A percentile compares a stretch with the other conserved stretches of the same genome.
Evolutionary conservation across 352 stramenopile genomes (phyloP).

Genomic region (Pythium sp.): DNA sequence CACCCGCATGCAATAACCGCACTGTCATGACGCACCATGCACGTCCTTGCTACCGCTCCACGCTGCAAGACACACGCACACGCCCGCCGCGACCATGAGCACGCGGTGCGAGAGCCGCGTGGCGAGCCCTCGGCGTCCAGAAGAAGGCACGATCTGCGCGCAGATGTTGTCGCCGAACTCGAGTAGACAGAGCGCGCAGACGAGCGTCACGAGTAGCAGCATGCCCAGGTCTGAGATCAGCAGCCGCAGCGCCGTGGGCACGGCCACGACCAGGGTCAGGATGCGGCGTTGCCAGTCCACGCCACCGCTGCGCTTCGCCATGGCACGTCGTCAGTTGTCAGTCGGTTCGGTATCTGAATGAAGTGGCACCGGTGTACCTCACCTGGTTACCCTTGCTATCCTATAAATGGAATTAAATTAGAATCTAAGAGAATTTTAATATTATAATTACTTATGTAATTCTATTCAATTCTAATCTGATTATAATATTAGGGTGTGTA

Average conservation of each 20-base stretch:
- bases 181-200: conserved; percentile 53
- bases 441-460: too few species aligned
- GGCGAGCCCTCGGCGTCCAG: background rate
- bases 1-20: background rate
- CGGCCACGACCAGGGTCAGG: conserved; percentile 53
- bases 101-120: conserved; percentile 16
- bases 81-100: conserved; percentile 28
- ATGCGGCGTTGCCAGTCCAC: conserved; percentile 61
- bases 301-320: conserved; percentile 11
- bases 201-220: conserved; percentile 38
- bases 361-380: too few species aligned
- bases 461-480: too few species aligned
- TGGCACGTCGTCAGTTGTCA: background rate
- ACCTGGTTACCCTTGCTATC: too few species aligned
- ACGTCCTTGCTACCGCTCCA: conserved; percentile 34
- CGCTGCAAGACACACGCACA: conserved; percentile 29
- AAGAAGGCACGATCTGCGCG: conserved; percentile 29
- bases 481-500: too few species aligned
- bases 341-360: too few species aligned
- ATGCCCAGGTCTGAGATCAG: conserved; percentile 48
- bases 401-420: too few species aligned
- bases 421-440: too few species aligned
- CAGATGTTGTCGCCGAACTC: conserved; percentile 60
- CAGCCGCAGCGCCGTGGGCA: conserved; percentile 55
- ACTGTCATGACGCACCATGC: conserved; percentile 21